Percentiles rank a stretch among this genome's conserved stretches.
Conservation (phyloP, 2,329 filamentous ascomycete species). For the Aphanoascus verrucosus region DNA sequence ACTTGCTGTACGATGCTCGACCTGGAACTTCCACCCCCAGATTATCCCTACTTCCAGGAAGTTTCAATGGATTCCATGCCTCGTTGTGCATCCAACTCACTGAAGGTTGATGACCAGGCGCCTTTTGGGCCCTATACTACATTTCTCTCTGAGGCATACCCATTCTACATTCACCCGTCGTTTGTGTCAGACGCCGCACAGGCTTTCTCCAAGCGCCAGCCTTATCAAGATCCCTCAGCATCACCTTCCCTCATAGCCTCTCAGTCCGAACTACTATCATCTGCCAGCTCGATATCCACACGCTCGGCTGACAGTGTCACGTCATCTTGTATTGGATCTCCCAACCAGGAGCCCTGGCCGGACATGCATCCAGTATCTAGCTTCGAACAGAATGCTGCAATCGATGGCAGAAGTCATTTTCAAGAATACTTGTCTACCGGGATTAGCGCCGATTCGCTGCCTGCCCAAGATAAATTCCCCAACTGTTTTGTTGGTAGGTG, state of each 20-base stretch:
- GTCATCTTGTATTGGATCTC: slow-evolving; percentile 58
- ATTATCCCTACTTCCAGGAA: slow-evolving; percentile 15
- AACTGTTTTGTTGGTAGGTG: slow-evolving; percentile 40
- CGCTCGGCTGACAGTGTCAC: slow-evolving; percentile 48
- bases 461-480: slow-evolving; percentile 36
- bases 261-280: slow-evolving; percentile 41
- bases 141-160: slow-evolving; percentile 10
- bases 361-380: slow-evolving; percentile 44
- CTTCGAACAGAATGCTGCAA: slow-evolving; percentile 54
- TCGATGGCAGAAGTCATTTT: slow-evolving; percentile 47
- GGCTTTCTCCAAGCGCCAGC: slow-evolving; percentile 10
- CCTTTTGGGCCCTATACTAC: slow-evolving; percentile 13
- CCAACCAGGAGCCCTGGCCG: slow-evolving; percentile 53
- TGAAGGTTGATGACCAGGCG: slow-evolving; percentile 11
- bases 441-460: slow-evolving; percentile 34
- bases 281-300: slow-evolving; percentile 51
- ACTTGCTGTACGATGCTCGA: slow-evolving; percentile 16
- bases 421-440: slow-evolving; percentile 40
- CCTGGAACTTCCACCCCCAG: slow-evolving; percentile 14
- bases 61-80: slow-evolving; percentile 16
- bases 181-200: slow-evolving; percentile 8
- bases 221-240: slow-evolving; percentile 3
- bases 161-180: slow-evolving; percentile 14
- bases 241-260: slow-evolving; percentile 24
- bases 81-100: slow-evolving; percentile 7